Evolutionary conservation across 2,329 filamentous ascomycete genomes (phyloP).

Genomic region (Phyllosticta paracitricarpa): DNA sequence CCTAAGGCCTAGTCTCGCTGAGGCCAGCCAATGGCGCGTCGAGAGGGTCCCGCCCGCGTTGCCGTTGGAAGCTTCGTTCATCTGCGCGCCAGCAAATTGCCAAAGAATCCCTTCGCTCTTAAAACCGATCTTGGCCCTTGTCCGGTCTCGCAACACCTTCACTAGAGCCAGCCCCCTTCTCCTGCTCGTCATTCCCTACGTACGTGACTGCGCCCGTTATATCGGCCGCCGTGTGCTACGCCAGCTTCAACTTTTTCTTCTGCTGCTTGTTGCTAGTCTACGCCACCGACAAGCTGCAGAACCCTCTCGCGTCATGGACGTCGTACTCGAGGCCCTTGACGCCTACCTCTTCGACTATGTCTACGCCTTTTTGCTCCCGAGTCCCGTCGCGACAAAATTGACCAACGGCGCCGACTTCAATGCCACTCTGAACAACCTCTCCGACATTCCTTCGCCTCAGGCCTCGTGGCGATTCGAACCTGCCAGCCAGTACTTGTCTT

Average conservation of each 20-base stretch:
- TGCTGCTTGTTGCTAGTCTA: not conserved
- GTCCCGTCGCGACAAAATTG: conserved; percentile 31
- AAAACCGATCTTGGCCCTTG: not conserved
- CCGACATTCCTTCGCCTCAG: conserved; percentile 30
- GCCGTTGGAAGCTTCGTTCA: not conserved
- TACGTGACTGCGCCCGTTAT: too few relatives aligned
- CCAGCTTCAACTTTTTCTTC: not conserved
- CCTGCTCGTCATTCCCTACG: not conserved
- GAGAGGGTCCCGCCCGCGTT: not conserved
- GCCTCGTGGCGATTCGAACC: conserved; percentile 58
- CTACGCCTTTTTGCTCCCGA: conserved; percentile 64
- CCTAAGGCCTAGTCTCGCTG: not conserved
- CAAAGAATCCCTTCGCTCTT: not conserved
- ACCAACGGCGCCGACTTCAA: conserved; percentile 31
- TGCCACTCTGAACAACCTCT: conserved; percentile 41
- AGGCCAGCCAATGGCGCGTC: not conserved
- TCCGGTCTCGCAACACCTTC: not conserved
- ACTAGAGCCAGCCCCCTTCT: not conserved
- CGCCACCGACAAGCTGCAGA: not conserved
- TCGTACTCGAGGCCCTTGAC: conserved; percentile 79
- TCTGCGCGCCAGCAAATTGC: not conserved
- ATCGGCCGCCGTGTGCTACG: not conserved
- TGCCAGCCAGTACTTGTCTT: conserved; percentile 56
- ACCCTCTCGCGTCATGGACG: conserved; percentile 59
- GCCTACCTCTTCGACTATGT: conserved; percentile 70